Evolutionary conservation across 768 basidiomycete species (phyloP), one percentile per base, ranked within the genome.

Genomic region (Amylocystis lapponica): DNA sequence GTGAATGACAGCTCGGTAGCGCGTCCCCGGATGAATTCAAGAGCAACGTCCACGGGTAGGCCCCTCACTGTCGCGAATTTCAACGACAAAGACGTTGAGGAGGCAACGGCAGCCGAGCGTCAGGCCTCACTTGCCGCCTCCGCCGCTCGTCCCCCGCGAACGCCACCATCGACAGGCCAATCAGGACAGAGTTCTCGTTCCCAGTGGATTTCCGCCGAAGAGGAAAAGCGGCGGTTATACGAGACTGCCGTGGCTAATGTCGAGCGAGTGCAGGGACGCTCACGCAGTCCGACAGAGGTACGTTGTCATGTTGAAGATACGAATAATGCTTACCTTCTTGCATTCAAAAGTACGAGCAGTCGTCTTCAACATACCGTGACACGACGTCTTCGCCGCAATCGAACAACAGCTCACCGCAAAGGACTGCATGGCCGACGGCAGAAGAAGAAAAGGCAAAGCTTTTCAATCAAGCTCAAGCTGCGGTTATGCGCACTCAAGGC

Each of bases 361-460:
- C 6, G 3, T 39, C 43, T 20, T 36, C 36, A 21, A 36, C 29
- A 14, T 23, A 32, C 8, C 41, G 26, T 30, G 37, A 26, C 5
- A 25, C 21, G 8, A 16, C 41, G 13, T 32, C 33, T 27, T 32
- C 36, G 34, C 57, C 36, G 40, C 60, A 43, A 50, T 29, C 17
- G 50, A 48, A 46, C 50, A 35, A 27, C 37, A 16, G 42, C 19
- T 41, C 50, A 10, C 25, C 42, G 17, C 32, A 40, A 22, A 11
- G 46, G 16, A 43, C 41, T 23, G 58, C 60, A 29, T 89, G 83
- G 84, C 67, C 68, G 6, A 73, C 81, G 1, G 85, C 89, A 0
- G 87, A 88, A 61, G 76, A 80, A 43, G 88, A 91, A 58, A 90
- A 91, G 53, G 62, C 73, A 1, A 69, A 74, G n/a, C 57, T 87